Evolutionary conservation across 2,329 filamentous ascomycete genomes (phyloP).

Genomic region (Xylariales sp.): DNA sequence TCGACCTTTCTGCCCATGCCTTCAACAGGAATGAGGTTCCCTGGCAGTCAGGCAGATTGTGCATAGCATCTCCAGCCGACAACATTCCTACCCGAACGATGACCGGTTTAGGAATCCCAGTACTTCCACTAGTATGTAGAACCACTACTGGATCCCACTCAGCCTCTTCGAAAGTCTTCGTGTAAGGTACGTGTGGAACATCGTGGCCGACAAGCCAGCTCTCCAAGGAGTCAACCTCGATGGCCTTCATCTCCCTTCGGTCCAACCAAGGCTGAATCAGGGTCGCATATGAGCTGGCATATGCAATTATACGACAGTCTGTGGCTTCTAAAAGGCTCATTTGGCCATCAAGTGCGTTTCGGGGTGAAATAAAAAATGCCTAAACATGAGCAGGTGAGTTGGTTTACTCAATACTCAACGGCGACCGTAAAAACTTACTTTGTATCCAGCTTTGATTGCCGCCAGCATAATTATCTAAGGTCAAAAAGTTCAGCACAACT

Average conservation of each 20-base stretch:
- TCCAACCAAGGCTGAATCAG: constrained; percentile 27
- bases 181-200: constrained; percentile 26
- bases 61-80: constrained; percentile 26
- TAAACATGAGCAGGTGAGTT: constrained; percentile 7
- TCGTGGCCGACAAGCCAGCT: constrained; percentile 25
- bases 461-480: constrained; percentile 12
- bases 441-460: constrained; percentile 23
- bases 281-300: constrained; percentile 17
- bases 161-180: constrained; percentile 31
- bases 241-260: constrained; percentile 27
- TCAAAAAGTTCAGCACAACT: no score
- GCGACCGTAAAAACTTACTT: constrained; percentile 21
- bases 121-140: constrained; percentile 38
- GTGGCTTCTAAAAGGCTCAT: constrained; percentile 33
- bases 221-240: constrained; percentile 22
- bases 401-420: neutral
- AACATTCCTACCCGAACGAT: constrained; percentile 31
- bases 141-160: constrained; percentile 30
- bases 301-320: constrained; percentile 30
- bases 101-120: constrained; percentile 37
- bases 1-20: constrained; percentile 6
- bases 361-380: constrained; percentile 35
- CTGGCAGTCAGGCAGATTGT: constrained; percentile 18
- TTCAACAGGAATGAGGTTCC: constrained; percentile 14
- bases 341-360: constrained; percentile 35